Evolutionary conservation across 139 green algal species (phyloP).

Genomic region (Pleodorina starrii): DNA sequence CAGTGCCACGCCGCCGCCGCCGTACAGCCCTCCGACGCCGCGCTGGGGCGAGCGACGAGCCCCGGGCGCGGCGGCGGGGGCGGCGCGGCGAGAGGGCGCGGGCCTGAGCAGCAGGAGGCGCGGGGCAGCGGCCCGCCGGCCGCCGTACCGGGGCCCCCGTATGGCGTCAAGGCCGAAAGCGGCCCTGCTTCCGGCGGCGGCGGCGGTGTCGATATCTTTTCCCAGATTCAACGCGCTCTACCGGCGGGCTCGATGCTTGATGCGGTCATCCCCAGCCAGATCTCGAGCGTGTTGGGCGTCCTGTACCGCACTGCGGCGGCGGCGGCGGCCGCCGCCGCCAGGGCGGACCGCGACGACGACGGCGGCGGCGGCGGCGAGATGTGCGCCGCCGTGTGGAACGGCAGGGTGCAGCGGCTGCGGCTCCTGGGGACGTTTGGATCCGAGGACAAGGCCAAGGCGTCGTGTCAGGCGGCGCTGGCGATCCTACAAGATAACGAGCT

Average conservation of each 20-base stretch:
- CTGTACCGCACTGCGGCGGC: conserved; percentile 1
- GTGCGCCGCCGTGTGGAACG: conserved; percentile 32
- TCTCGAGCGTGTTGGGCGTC: conserved; percentile 30
- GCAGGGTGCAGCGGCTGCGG: conserved; percentile 7
- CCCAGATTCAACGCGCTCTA: neutral
- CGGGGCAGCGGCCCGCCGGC: too few species aligned
- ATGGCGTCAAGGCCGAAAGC: neutral
- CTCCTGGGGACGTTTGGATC: conserved; percentile 2
- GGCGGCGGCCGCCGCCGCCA: neutral
- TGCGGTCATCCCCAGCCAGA: neutral
- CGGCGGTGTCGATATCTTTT: neutral
- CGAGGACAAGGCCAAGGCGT: neutral
- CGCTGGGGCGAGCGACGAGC: too few species aligned
- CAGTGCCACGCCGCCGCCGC: too few species aligned
- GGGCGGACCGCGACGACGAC: neutral
- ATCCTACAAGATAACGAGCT: conserved; percentile 17
- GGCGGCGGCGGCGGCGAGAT: neutral
- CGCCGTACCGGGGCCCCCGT: too few species aligned
- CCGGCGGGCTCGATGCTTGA: conserved; percentile 1
- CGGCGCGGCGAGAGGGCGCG: too few species aligned
- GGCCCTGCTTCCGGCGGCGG: neutral
- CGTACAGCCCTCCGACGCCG: too few species aligned
- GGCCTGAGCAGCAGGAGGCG: too few species aligned
- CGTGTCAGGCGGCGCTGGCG: conserved; percentile 24
- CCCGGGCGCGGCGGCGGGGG: too few species aligned